Evolutionary conservation across 345 rosid genomes (phyloP).

Genomic region (Xanthoceras sorbifolium): DNA sequence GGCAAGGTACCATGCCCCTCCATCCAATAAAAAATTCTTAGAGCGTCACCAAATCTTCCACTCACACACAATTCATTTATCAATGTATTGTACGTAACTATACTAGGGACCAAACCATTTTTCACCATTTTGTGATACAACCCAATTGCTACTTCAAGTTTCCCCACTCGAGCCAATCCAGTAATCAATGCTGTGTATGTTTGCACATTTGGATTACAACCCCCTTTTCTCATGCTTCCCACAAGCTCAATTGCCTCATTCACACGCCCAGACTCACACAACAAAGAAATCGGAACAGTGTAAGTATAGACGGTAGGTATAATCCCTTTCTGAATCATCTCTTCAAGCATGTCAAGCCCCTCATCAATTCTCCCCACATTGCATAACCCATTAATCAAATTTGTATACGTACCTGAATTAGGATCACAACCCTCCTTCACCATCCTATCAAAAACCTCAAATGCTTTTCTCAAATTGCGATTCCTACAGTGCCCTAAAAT

Average conservation of each 20-base stretch:
- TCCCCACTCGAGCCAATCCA: slow-evolving; percentile 46
- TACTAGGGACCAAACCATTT: slow-evolving; percentile 50
- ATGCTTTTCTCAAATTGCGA: slow-evolving; percentile 46
- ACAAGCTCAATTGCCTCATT: slow-evolving; percentile 51
- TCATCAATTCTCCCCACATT: slow-evolving; percentile 50
- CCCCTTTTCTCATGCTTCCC: slow-evolving; percentile 43
- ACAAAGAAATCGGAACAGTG: slow-evolving; percentile 50
- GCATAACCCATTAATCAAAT: slow-evolving; percentile 60
- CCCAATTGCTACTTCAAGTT: slow-evolving; percentile 57
- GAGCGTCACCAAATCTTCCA: slow-evolving; percentile 41
- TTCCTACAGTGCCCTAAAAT: slow-evolving; percentile 70
- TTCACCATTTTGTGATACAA: slow-evolving; percentile 58
- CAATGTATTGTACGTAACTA: slow-evolving; percentile 55
- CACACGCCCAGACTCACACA: slow-evolving; percentile 55
- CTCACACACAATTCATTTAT: slow-evolving; percentile 47
- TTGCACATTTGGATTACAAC: slow-evolving; percentile 55
- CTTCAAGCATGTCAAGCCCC: slow-evolving; percentile 54
- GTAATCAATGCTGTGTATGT: slow-evolving; percentile 59
- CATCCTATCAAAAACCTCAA: slow-evolving; percentile 55
- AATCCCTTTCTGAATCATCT: slow-evolving; percentile 55
- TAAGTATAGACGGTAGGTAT: slow-evolving; percentile 54
- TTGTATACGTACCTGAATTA: slow-evolving; percentile 58
- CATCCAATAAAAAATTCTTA: slow-evolving; percentile 52
- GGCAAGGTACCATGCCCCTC: slow-evolving; percentile 33
- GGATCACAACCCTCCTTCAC: slow-evolving; percentile 58